A percentile compares a stretch with the other conserved stretches of the same genome.
These are phyloP conservation scores for Penicillium odoratum DNA, from an alignment of 495 filamentous ascomycete species.

Conservation along the genomic window DNA sequence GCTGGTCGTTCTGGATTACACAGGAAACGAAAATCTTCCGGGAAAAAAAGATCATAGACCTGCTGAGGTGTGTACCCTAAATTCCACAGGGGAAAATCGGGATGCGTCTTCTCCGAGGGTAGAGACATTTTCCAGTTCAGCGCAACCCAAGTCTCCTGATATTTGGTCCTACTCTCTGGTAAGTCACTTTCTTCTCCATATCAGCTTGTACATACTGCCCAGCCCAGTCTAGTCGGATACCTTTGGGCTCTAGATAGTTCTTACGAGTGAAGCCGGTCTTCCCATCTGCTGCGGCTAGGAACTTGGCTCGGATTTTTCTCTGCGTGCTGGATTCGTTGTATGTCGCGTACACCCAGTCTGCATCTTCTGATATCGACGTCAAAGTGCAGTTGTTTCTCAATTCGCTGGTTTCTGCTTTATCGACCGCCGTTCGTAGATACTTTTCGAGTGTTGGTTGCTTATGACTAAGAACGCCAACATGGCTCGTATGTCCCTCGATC, in stretches of 20 bases:
- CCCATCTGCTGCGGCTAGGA: constrained; percentile 51
- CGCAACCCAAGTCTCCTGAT: constrained; percentile 55
- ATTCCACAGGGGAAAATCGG: constrained; percentile 50
- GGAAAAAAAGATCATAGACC: constrained; percentile 55
- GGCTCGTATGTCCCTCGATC: constrained; percentile 17
- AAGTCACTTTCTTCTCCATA: not conserved
- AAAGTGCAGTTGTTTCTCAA: constrained; percentile 38
- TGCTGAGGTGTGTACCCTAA: constrained; percentile 46
- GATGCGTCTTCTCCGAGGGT: constrained; percentile 49
- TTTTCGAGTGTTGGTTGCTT: constrained; percentile 30
- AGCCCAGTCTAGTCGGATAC: constrained; percentile 41
- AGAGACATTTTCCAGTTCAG: constrained; percentile 48
- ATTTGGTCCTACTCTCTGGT: constrained; percentile 28
- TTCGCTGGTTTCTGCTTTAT: constrained; percentile 27
- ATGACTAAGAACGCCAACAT: constrained; percentile 14
- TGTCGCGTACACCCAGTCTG: constrained; percentile 30
- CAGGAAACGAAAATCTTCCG: constrained; percentile 46
- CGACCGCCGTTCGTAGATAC: constrained; percentile 24
- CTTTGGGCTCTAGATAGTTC: constrained; percentile 46
- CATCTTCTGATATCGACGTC: constrained; percentile 29
- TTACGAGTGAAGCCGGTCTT: constrained; percentile 52
- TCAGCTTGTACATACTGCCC: constrained; percentile 19
- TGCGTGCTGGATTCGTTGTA: constrained; percentile 35
- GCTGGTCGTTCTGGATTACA: constrained; percentile 44
- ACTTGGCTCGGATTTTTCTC: constrained; percentile 32